A percentile compares a stretch with the other conserved stretches of the same genome.
Evolutionary conservation across 208 protist genomes (phyloP).

Genomic region (Acanthamoeba divionensis): DNA sequence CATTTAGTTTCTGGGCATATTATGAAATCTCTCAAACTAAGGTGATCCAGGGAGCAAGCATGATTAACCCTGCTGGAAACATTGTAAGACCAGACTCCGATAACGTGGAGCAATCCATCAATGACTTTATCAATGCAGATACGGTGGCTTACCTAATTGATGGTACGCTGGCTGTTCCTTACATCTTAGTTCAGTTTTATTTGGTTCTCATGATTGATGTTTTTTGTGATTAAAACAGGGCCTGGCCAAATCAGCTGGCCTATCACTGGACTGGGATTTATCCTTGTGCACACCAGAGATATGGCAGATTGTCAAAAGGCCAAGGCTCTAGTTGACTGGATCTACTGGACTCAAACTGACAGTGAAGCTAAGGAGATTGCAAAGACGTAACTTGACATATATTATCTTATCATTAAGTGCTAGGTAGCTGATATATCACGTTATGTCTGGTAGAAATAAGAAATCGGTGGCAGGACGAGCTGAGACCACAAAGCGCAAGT

Average conservation of each 20-base stretch:
- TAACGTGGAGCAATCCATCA: not conserved
- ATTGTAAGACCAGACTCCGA: not conserved
- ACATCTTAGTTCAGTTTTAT: not conserved
- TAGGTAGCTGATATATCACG: not conserved
- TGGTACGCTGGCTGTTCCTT: not conserved
- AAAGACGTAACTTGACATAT: not conserved
- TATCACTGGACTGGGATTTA: not conserved
- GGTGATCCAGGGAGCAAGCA: not conserved
- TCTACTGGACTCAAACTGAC: not conserved
- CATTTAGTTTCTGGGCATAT: not conserved
- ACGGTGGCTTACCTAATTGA: not conserved
- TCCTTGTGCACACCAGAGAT: not conserved
- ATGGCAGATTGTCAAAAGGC: not conserved
- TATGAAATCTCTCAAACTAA: not conserved
- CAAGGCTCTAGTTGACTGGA: not conserved
- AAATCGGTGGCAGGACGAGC: not conserved
- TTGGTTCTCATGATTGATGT: not conserved
- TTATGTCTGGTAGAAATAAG: not conserved
- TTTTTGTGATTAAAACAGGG: not conserved
- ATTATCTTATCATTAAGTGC: not conserved
- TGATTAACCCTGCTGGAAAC: not conserved
- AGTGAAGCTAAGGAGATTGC: not conserved
- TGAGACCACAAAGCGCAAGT: not conserved
- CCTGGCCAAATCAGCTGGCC: not conserved
- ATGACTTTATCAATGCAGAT: not conserved